Conservation (phyloP, 257 asterid genomes). For the Nicotiana noctiflora region DNA sequence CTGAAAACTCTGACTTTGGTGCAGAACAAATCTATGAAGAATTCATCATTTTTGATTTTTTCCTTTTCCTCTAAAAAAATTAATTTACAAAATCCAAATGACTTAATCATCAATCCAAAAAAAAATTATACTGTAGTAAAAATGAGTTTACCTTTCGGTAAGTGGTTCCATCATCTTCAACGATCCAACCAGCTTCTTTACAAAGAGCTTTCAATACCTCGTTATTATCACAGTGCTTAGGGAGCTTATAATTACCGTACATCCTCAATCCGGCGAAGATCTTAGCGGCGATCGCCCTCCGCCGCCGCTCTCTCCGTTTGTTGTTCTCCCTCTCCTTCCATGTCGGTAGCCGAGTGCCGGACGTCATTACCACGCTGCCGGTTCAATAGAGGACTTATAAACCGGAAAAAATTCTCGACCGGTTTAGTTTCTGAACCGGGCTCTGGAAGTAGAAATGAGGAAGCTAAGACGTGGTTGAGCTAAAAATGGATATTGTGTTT, state of each 20-base stretch:
- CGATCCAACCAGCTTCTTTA: conserved; percentile 93
- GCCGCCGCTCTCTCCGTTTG: too few relatives aligned
- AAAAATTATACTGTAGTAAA: too few relatives aligned
- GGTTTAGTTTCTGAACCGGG: neutral
- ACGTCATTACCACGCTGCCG: conserved; percentile 50
- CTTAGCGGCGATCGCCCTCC: conserved; percentile 95
- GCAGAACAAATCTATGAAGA: neutral
- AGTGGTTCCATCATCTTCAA: conserved; percentile 88
- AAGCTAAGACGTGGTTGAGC: conserved; percentile 4
- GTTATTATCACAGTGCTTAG: conserved; percentile 93
- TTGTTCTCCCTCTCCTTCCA: conserved; percentile 98
- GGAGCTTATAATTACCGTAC: conserved; percentile 89
- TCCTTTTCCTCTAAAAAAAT: neutral
- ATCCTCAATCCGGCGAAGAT: conserved; percentile 82
- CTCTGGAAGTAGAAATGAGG: neutral
- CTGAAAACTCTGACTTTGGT: neutral
- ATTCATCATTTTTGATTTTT: neutral
- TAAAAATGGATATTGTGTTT: neutral
- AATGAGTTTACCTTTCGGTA: conserved; percentile 55
- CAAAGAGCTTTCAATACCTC: conserved; percentile 93
- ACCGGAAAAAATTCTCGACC: neutral
- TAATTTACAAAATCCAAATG: neutral
- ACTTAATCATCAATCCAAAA: neutral
- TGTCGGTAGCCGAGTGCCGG: conserved; percentile 84
- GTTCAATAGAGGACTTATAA: neutral